phyloP scores from a whole-genome alignment of 2,329 filamentous ascomycete species.

The Pseudodiploospora longispora region DNA sequence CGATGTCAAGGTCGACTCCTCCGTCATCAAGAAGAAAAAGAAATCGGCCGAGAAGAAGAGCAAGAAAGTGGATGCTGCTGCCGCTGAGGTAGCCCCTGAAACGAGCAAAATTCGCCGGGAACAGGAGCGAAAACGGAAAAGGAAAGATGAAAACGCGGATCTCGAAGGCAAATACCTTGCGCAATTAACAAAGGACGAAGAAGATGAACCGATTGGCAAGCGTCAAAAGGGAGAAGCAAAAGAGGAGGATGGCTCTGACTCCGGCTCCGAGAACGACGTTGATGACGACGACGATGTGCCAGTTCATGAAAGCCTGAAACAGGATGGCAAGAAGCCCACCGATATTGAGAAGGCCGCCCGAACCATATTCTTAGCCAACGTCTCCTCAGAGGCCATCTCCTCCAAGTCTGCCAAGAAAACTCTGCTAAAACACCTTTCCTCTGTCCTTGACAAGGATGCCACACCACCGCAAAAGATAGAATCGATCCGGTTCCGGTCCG shows the following conservation, averaged over 20 bases:
- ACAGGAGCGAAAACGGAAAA: conserved; percentile 54
- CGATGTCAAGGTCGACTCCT: conserved; percentile 12
- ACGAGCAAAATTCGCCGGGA: conserved; percentile 28
- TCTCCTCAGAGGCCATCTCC: conserved; percentile 73
- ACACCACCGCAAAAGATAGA: conserved; percentile 64
- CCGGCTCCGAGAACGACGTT: conserved; percentile 36
- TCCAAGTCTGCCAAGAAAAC: conserved; percentile 74
- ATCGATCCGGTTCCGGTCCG: conserved; percentile 89
- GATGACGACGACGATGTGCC: conserved; percentile 33
- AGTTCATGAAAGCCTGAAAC: conserved; percentile 50
- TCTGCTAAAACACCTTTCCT: conserved; percentile 68
- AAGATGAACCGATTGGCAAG: conserved; percentile 49
- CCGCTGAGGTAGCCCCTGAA: conserved; percentile 26
- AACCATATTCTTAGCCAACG: conserved; percentile 89
- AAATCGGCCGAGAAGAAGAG: conserved; percentile 30
- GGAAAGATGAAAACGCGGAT: conserved; percentile 60
- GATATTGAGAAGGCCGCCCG: conserved; percentile 80
- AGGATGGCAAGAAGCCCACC: conserved; percentile 38
- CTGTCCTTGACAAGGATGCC: conserved; percentile 53
- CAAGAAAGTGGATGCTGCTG: conserved; percentile 28
- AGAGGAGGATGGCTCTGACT: conserved; percentile 15
- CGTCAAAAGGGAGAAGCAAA: conserved; percentile 36
- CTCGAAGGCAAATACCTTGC: conserved; percentile 63
- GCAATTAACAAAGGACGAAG: conserved; percentile 52
- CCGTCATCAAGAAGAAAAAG: conserved; percentile 21